Percentiles rank a stretch among this genome's conserved stretches.
Conservation (phyloP, 495 filamentous ascomycete genomes). For the Hypoxylon crocopeplum region DNA sequence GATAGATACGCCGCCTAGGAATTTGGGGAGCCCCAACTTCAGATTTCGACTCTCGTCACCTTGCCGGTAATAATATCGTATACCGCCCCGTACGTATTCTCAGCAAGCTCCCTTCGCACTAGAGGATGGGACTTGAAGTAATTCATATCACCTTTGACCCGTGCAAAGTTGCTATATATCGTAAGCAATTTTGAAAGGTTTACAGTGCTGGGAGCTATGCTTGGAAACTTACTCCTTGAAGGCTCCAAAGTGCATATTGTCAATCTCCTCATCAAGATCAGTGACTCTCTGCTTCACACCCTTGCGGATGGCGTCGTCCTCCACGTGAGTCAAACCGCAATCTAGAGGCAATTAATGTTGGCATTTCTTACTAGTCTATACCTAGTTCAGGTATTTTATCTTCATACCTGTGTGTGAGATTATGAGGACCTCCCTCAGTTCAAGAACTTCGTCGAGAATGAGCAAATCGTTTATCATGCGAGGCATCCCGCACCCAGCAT, state of each 20-base stretch:
- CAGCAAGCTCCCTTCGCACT: slow-evolving; percentile 24
- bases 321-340: slow-evolving; percentile 14
- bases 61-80: slow-evolving; percentile 33
- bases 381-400: neutral
- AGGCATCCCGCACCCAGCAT: neutral
- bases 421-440: slow-evolving; percentile 7
- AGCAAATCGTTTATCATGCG: neutral
- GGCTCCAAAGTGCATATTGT: slow-evolving; percentile 5
- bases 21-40: too few relatives aligned
- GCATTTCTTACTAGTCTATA: neutral
- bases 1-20: too few relatives aligned
- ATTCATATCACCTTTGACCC: slow-evolving; percentile 28
- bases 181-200: neutral
- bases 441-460: neutral
- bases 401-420: slow-evolving; percentile 6
- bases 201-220: neutral
- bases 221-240: neutral
- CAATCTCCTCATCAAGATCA: slow-evolving; percentile 3
- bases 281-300: slow-evolving; percentile 5
- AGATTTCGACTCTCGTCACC: slow-evolving; percentile 15
- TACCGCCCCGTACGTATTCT: slow-evolving; percentile 18
- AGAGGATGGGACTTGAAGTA: slow-evolving; percentile 16
- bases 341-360: neutral
- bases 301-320: neutral
- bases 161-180: slow-evolving; percentile 18